Evolutionary conservation across 2,329 filamentous ascomycete genomes (phyloP), one percentile per base, ranked within the genome.

Genomic region (Sclerotinia minor): DNA sequence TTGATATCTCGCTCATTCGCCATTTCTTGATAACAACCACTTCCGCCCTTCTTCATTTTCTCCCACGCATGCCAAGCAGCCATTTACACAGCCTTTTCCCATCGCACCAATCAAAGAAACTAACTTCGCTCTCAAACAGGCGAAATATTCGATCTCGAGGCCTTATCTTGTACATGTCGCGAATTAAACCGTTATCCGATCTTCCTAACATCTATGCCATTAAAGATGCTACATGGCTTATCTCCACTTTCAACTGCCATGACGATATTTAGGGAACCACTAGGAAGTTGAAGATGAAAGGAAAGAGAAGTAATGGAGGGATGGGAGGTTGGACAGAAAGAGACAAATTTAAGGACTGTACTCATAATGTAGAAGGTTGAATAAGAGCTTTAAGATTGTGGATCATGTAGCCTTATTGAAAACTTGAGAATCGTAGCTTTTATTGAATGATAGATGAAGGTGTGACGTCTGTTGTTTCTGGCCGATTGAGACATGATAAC

Each of bases 161-260:
- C 66, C 26, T 65, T 77, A 61, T 69, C 75, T 4, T 60, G 79
- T 57, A 82, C 83, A 47, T 87, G 87, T 73, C 81, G 82, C 74
- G 79, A 81, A 74, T 80, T 82, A 63, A 79, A 80, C 13, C 79
- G 82, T 38, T 89, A 85, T 77, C 83, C 80, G 9, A 90, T 90
- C 73, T 82, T 90, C 79, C 80, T 90, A 32, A 85, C 84, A 0
- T 88, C 84, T 65, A 81, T 80, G 17, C 87, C 87, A 1, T 76
- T 87, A 49, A 88, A 89, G 74, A 65, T 74, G 15, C 61, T 66
- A 26, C 73, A 73, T 9, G 73, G 73, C 11, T 66, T 75, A 47
- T 73, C 73, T 17, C 73, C 71, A 47, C 72, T 71, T 11, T 69
- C 72, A 4, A 74, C 73, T 69, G 74, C 81, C 1, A 54, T 74